A percentile compares a stretch with the other conserved stretches of the same genome.
Evolutionary conservation across 345 rosid genomes (phyloP).

Genomic region (Eucalyptus brandiana): DNA sequence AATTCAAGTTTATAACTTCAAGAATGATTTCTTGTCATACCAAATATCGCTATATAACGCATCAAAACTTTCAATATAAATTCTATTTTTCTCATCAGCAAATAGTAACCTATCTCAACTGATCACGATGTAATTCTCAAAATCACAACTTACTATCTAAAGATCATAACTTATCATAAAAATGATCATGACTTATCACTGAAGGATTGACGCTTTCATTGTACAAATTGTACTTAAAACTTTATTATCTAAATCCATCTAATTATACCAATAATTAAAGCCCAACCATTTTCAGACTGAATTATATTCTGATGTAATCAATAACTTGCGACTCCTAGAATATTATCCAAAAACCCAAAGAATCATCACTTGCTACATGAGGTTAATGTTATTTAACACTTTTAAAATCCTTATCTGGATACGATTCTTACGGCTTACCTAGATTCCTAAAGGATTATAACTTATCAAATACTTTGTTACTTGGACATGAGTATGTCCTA

Average conservation of each 20-base stretch:
- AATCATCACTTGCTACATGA: neutral
- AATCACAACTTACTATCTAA: neutral
- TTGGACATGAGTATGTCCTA: no score
- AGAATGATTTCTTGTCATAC: no score
- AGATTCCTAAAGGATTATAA: neutral
- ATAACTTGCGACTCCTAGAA: neutral
- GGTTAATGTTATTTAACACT: neutral
- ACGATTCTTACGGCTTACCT: neutral
- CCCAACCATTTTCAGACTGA: neutral
- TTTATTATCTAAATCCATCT: neutral
- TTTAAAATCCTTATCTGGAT: neutral
- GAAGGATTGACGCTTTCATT: neutral
- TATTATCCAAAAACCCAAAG: neutral
- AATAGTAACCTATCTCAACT: neutral
- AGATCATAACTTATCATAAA: neutral
- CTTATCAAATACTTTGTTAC: no score
- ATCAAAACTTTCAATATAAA: no score
- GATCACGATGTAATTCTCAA: neutral
- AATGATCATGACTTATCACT: neutral
- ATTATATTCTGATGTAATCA: neutral
- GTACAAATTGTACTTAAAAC: neutral
- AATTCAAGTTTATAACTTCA: neutral
- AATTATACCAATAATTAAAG: neutral
- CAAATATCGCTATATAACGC: neutral
- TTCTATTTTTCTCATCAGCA: no score